phyloP scores from a whole-genome alignment of 371 early-diverging fungal genomes.

The Vairimorpha ceranae region DNA sequence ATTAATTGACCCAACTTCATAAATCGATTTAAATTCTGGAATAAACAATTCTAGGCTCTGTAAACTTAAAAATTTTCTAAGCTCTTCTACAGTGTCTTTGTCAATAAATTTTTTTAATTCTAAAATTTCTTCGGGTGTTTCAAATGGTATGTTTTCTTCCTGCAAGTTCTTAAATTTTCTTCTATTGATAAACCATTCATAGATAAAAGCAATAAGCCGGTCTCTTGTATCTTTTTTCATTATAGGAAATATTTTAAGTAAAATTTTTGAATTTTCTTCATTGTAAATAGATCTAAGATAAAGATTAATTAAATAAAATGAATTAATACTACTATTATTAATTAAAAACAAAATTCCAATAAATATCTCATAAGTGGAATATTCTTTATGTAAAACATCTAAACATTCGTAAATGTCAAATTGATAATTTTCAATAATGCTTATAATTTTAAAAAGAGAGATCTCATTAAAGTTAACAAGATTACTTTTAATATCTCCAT shows the following conservation, averaged over 20 bases:
- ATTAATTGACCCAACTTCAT: neutral
- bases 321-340: neutral
- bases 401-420: slow-evolving; percentile 3
- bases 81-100: neutral
- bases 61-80: neutral
- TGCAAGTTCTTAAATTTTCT: neutral
- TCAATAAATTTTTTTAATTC: slow-evolving; percentile 8
- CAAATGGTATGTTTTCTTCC: neutral
- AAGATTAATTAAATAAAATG: neutral
- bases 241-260: neutral
- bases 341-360: neutral
- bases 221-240: slow-evolving; percentile 8
- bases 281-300: neutral
- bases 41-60: neutral
- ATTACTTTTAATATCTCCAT: neutral
- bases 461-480: neutral
- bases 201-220: neutral
- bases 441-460: neutral
- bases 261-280: neutral
- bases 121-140: neutral
- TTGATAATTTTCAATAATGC: slow-evolving; percentile 1
- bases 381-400: neutral
- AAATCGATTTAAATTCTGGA: neutral
- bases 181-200: neutral
- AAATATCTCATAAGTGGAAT: neutral